Conservation (phyloP, 1,139 yeast species). For the Yamadazyma dendronema region DNA sequence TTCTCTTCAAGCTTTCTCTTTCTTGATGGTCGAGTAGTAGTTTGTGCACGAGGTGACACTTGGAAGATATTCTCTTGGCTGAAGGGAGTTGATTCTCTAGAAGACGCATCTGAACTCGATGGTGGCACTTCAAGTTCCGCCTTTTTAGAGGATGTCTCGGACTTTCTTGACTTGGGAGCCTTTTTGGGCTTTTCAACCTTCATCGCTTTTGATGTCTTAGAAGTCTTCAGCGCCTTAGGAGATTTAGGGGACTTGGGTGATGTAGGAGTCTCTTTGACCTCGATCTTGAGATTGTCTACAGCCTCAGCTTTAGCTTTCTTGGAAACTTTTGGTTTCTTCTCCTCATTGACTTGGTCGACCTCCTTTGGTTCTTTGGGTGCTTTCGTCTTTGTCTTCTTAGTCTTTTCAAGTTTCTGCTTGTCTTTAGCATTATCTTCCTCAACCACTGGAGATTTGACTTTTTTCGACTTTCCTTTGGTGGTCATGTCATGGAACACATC, state of each 20-base stretch:
- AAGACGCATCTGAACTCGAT: not conserved
- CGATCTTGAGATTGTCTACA: not conserved
- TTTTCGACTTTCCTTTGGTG: slow-evolving; percentile 1
- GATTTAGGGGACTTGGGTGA: not conserved
- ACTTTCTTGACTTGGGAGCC: slow-evolving; percentile 7
- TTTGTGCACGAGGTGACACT: slow-evolving; percentile 16
- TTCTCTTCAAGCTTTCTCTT: slow-evolving; percentile 4
- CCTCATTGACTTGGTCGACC: slow-evolving; percentile 1
- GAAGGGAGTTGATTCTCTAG: slow-evolving; percentile 24
- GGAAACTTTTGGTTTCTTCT: not conserved
- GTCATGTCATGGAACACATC: slow-evolving; percentile 24
- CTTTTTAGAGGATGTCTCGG: slow-evolving; percentile 2
- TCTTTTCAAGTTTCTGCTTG: not conserved
- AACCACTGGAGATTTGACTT: not conserved
- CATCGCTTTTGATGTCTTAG: too few relatives aligned
- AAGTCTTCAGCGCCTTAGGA: not conserved
- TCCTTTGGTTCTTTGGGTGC: not conserved
- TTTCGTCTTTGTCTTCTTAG: slow-evolving; percentile 1
- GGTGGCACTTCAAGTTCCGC: too few relatives aligned
- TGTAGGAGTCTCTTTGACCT: not conserved
- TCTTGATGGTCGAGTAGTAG: slow-evolving; percentile 1
- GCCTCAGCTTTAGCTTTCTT: too few relatives aligned
- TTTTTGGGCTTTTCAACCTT: slow-evolving; percentile 1
- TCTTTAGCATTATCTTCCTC: not conserved
- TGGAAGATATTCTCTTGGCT: slow-evolving; percentile 43